These are phyloP conservation scores for Chaetothyriales sp. DNA, from an alignment of 2,329 filamentous ascomycete species.

Conservation along the genomic window DNA sequence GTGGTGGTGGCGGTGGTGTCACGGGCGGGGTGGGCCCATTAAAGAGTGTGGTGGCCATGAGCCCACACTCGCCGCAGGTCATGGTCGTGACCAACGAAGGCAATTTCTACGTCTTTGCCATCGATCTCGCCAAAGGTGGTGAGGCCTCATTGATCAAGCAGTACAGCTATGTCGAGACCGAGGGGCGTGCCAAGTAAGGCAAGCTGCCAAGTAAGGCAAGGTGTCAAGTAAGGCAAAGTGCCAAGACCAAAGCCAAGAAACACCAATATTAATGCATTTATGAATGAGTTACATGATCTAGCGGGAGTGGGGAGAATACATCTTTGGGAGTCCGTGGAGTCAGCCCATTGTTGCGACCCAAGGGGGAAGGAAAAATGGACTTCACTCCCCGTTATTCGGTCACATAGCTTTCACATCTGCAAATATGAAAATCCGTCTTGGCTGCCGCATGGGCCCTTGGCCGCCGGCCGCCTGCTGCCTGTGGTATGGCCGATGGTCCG, in stretches of 20 bases:
- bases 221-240: not conserved
- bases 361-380: no score
- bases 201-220: no score
- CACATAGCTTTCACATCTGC: no score
- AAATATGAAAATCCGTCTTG: no score
- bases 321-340: no score
- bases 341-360: no score
- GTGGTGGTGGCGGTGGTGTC: conserved; percentile 1
- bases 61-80: conserved; percentile 81
- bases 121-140: conserved; percentile 86
- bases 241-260: not conserved
- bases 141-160: conserved; percentile 85
- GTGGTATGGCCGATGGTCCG: no score
- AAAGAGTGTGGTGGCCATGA: conserved; percentile 93
- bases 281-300: not conserved
- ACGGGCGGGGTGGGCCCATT: conserved; percentile 38
- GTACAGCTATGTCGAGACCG: conserved; percentile 60
- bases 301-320: no score
- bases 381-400: no score
- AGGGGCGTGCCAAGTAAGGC: not conserved
- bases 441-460: no score
- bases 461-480: no score
- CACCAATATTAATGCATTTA: not conserved
- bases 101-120: conserved; percentile 85
- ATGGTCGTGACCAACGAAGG: conserved; percentile 98